Evolutionary conservation across 1,284 basidiomycete species (phyloP), one percentile per base, ranked within the genome.

Genomic region (Anthracocystis panici-leucophaei): DNA sequence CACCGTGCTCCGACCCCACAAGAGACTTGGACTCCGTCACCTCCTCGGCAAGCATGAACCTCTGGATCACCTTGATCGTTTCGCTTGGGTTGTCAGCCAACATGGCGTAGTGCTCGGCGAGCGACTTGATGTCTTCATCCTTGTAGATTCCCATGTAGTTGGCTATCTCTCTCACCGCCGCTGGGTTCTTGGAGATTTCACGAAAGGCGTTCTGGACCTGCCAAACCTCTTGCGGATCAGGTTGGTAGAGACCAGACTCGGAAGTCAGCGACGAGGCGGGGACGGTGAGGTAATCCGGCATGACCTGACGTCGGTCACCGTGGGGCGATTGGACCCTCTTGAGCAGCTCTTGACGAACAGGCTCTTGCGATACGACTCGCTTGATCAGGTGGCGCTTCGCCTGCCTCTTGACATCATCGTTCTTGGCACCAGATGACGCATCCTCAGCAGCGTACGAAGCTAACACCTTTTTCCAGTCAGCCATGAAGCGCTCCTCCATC

Each of bases 11-110:
- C 1, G 11, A 1, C 23, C 46, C 18, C 11, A 45, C 21, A 23
- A 9, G 20, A 5, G 18, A 1, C 53, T 66, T 60, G 20, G 52
- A 56, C 57, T 66, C 64, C 40, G 31, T 7, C 9, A 66, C 2
- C 64, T 57, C 57, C 49, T 66, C 53, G 1, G 48, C 53, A 25
- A 38, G 16, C 42, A 57, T 60, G 6, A 57, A 53, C 21, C 44
- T 41, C 53, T 50, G 20, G 16, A 66, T 5, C 25, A 33, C 53
- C 27, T 51, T 8, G 14, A 7, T 38, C 1, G 67, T 57, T 16
- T 29, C n/a, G 4, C 41, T 3, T 10, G 6, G 1, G 49, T 60
- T 8, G 2, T n/a, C 2, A 3, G 52, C 29, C 21, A 63, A 9
- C 20, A 14, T 1, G 5, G 11, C 38, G 11, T 60, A 64, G 8